Percentiles rank a stretch among this genome's conserved stretches.
Conservation (phyloP, 2,329 filamentous ascomycete genomes). For the Claviceps sorghi region DNA sequence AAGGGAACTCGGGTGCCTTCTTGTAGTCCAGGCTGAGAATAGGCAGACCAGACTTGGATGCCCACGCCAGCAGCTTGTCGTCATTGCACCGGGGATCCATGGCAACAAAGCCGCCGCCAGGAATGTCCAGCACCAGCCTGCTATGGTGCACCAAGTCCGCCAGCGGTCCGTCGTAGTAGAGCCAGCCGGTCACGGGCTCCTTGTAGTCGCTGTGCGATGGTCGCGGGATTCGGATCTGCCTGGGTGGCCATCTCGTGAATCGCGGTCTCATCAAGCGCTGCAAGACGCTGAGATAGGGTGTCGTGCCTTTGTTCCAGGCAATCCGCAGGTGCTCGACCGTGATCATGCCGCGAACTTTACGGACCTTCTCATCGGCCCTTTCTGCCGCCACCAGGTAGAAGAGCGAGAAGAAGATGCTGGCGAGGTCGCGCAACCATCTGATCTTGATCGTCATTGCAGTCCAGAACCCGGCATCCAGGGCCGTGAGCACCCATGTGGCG, state of each 20-base stretch:
- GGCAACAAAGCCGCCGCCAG: slow-evolving; percentile 87
- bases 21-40: slow-evolving; percentile 79
- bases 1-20: slow-evolving; percentile 36
- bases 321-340: slow-evolving; percentile 85
- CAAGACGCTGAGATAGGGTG: slow-evolving; percentile 66
- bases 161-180: slow-evolving; percentile 86
- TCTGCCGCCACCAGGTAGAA: slow-evolving; percentile 92
- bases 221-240: slow-evolving; percentile 70
- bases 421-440: slow-evolving; percentile 69
- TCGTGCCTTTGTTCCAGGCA: slow-evolving; percentile 89
- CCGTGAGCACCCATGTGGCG: slow-evolving; percentile 92
- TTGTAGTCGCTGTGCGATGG: slow-evolving; percentile 68
- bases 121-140: slow-evolving; percentile 74
- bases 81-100: slow-evolving; percentile 94
- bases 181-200: slow-evolving; percentile 71
- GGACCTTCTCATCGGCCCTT: slow-evolving; percentile 89
- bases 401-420: slow-evolving; percentile 67
- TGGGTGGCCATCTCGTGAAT: slow-evolving; percentile 66
- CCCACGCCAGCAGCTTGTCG: slow-evolving; percentile 87
- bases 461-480: slow-evolving; percentile 93
- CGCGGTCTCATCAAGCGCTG: slow-evolving; percentile 61
- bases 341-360: slow-evolving; percentile 71
- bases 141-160: slow-evolving; percentile 61
- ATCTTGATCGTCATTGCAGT: slow-evolving; percentile 80
- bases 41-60: slow-evolving; percentile 74